Base-by-base conservation (phyloP, 805 yeast species). In the Yarrowia hollandica region DNA sequence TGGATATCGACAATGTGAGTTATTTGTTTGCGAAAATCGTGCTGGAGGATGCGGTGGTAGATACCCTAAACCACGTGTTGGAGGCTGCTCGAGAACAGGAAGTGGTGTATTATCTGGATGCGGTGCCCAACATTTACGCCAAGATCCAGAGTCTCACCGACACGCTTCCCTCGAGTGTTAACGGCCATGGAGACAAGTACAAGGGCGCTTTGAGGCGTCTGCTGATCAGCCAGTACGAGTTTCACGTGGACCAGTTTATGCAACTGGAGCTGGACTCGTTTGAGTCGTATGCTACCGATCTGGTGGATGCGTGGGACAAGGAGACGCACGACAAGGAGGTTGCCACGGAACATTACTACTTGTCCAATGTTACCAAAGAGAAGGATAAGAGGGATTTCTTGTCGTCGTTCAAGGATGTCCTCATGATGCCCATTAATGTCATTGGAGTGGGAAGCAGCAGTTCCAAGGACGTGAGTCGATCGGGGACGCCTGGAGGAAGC, bases 341-440 rank as follows among this genome's bases (percentile, higher is more conserved):
- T 9, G 82, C 77, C 62, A 77, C 80, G 0, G 80, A 80, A 18
- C 72, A 75, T 38, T 73, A 70, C 44, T 74, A 82, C 30, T 72
- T 79, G 69, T 77, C 79, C 63, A 77, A 78, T 54, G 84, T 82
- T 10, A 66, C 74, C 7, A 64, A 64, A 22, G 70, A 67, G 26
- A 72, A 74, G 61, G 79, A 83, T 11, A 81, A 81, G 62, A 72
- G 70, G 48, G 84, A 80, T 62, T 81, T 82, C 61, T 68, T 82
- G 60, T 69, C 79, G 3, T 77, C 80, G 52, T 82, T 82, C 67
- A 77, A 74, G 61, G 78, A 78, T 59, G 82, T 79, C 1, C 72
- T 80, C 14, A 48, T 70, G 60, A 67, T 70, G 64, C 76, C 75
- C 11, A 71, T 71, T 12, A 55, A 41, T 6, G 50, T 39, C 10